Evolutionary conservation across 2,329 filamentous ascomycete species (phyloP), one percentile per base, ranked within the genome.

Genomic region (Aspergillus candidus): DNA sequence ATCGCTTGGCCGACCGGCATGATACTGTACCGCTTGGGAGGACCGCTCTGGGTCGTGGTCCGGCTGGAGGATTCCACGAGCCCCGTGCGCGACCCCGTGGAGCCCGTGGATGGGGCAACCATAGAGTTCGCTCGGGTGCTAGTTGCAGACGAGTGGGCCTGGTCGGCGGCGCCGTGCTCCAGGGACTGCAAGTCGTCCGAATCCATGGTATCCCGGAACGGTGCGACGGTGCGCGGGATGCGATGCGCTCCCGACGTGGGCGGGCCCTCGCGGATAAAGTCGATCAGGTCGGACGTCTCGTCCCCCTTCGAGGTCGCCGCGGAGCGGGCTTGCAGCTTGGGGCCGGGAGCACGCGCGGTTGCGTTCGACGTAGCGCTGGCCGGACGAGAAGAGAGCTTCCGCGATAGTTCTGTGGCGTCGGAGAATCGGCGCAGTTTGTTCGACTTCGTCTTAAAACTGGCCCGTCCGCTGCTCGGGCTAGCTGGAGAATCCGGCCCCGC

Each of bases 191-290:
- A 76, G 51, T 93, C 85, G 55, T 94, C 88, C 10, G 87, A 90
- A 62, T 94, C 89, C 76, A 90, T 85, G 0, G 88, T 91, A 31
- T 78, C 83, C 42, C 88, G 78, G 72, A 94, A 94, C 1, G 89
- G 88, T 8, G 89, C 88, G 11, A 93, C 83, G n/a, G 79, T 80
- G 13, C 86, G 82, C 34, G 88, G 85, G 49, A 94, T 93, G 17
- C 87, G 82, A 46, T 82, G 86, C 50, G 78, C 78, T 18, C 76
- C 75, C 35, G 71, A 62, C 48, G 71, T 76, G 0, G 86, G 84
- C 3, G 89, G 89, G 1, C 90, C 91, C 61, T 88, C 83, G 36
- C 90, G 83, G 52, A 98, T 94, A 64, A 98, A 97, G 62, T 97
- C 90, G 53, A 96, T 95, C 46, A 98, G 72, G 48, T 96, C 93